Evolutionary conservation across 1,284 basidiomycete genomes (phyloP).

Genomic region (Meira nashicola): DNA sequence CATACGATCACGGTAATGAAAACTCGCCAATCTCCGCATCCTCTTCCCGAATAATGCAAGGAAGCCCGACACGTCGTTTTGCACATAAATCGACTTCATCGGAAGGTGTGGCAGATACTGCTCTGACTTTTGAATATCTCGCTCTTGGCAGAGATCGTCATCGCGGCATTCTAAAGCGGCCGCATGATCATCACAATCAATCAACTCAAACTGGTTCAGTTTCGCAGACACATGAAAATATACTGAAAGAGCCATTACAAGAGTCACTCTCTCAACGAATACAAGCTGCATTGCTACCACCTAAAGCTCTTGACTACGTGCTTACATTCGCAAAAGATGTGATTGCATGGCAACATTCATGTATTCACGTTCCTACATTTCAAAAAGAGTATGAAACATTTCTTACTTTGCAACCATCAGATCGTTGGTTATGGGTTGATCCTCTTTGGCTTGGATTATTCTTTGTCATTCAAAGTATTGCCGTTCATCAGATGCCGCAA

Average conservation of each 20-base stretch:
- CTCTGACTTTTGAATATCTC: conserved; percentile 8
- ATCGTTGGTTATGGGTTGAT: conserved; percentile 21
- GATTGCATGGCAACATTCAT: conserved; percentile 34
- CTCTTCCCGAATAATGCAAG: not conserved
- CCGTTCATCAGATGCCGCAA: conserved; percentile 33
- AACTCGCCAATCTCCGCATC: not conserved
- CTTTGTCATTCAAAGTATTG: conserved; percentile 29
- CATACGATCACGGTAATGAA: not conserved
- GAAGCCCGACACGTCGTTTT: not conserved
- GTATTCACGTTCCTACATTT: conserved; percentile 30
- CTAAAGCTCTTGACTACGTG: conserved; percentile 14
- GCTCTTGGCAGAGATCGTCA: conserved; percentile 2
- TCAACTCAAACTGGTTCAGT: not conserved
- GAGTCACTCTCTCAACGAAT: not conserved
- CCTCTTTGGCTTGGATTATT: conserved; percentile 31
- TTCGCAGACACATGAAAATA: not conserved
- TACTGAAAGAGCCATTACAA: not conserved
- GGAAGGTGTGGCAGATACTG: conserved; percentile 5
- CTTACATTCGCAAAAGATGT: conserved; percentile 26
- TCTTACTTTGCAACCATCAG: not conserved
- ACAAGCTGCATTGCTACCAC: not conserved
- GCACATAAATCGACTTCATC: not conserved
- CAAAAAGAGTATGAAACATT: conserved; percentile 26
- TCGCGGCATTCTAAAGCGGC: not conserved
- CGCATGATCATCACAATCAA: not conserved